Conservation (phyloP, 805 yeast species). For the Spathaspora gorwiae region DNA sequence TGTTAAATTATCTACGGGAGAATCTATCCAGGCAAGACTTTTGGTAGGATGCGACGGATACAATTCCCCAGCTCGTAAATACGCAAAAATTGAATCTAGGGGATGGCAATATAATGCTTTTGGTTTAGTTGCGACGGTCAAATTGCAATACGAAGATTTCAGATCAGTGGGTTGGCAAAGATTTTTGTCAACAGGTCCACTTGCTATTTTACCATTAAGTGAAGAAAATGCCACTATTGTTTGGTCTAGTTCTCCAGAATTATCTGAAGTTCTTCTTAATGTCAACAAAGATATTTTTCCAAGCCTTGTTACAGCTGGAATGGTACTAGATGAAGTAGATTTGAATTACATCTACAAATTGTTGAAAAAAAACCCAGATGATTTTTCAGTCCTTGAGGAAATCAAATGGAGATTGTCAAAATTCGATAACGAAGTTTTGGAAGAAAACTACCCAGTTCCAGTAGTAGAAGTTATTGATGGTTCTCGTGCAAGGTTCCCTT, state of each 20-base stretch:
- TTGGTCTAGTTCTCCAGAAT: constrained; percentile 83
- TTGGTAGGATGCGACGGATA: constrained; percentile 94
- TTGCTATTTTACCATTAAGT: constrained; percentile 88
- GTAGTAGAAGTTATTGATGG: constrained; percentile 53
- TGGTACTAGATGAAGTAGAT: constrained; percentile 74
- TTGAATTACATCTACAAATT: constrained; percentile 59
- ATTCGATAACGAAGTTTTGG: constrained; percentile 41
- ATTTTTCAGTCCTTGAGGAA: constrained; percentile 56
- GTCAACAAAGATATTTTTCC: constrained; percentile 61
- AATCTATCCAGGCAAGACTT: constrained; percentile 59
- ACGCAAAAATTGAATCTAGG: constrained; percentile 74
- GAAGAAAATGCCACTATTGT: constrained; percentile 85
- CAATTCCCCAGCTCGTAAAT: constrained; percentile 85
- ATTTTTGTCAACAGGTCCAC: constrained; percentile 85
- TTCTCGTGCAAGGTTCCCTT: constrained; percentile 84
- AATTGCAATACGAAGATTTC: constrained; percentile 66
- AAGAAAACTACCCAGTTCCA: constrained; percentile 63
- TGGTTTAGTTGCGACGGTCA: constrained; percentile 90
- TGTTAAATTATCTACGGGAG: constrained; percentile 64
- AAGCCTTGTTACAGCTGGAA: constrained; percentile 77
- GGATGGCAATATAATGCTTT: constrained; percentile 89
- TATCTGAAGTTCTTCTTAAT: constrained; percentile 58
- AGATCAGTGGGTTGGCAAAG: constrained; percentile 87
- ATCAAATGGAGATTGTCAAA: constrained; percentile 63
- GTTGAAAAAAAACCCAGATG: constrained; percentile 33